These are phyloP conservation scores for Sphaceloma murrayae DNA, from an alignment of 2,329 filamentous ascomycete species.

Conservation along the genomic window DNA sequence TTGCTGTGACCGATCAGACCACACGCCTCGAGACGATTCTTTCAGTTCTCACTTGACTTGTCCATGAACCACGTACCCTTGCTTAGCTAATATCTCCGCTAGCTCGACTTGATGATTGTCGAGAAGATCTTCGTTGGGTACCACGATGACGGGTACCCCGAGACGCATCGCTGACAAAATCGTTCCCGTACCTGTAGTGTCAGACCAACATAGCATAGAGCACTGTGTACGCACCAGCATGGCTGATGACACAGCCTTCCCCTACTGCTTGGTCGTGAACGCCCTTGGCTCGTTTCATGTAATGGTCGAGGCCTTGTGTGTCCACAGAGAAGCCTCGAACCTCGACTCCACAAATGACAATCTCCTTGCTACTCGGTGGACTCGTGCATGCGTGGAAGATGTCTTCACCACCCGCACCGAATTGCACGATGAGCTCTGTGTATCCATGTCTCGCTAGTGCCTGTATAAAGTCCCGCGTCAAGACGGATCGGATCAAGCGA, in stretches of 20 bases:
- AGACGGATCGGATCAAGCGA: constrained; percentile 56
- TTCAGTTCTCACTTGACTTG: constrained; percentile 48
- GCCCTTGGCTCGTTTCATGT: constrained; percentile 48
- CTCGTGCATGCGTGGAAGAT: constrained; percentile 37
- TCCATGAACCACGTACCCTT: constrained; percentile 69
- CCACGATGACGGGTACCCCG: constrained; percentile 70
- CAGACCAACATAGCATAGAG: constrained; percentile 16
- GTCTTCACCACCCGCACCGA: constrained; percentile 56
- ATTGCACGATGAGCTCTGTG: constrained; percentile 68
- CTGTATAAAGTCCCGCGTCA: constrained; percentile 53
- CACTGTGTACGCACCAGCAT: constrained; percentile 61
- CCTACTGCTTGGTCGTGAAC: constrained; percentile 29
- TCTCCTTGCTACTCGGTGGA: neutral
- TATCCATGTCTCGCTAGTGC: constrained; percentile 52
- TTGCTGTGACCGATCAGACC: constrained; percentile 29
- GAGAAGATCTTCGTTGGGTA: constrained; percentile 72
- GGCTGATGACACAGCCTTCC: constrained; percentile 72
- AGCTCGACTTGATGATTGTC: constrained; percentile 89
- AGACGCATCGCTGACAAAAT: constrained; percentile 74
- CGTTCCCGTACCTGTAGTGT: constrained; percentile 66
- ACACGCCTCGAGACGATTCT: neutral
- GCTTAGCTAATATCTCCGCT: constrained; percentile 61
- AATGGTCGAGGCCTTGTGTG: constrained; percentile 45
- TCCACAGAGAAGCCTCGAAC: constrained; percentile 61
- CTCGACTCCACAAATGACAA: constrained; percentile 28